Base-by-base conservation (phyloP, 2,329 filamentous ascomycete species). In the Pseudocercospora vitis region DNA sequence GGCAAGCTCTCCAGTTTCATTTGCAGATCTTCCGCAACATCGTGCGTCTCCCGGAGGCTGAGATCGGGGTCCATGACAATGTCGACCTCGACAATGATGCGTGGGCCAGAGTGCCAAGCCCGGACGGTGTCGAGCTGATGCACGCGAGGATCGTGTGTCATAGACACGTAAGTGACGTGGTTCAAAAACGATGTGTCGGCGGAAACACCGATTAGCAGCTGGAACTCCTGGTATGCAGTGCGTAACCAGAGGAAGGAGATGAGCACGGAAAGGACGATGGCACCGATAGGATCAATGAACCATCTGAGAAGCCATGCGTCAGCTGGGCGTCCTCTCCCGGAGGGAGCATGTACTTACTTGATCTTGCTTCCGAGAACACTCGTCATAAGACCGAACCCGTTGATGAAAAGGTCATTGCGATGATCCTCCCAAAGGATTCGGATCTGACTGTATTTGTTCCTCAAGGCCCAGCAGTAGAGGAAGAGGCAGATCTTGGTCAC, bases 371-470 rank as follows among this genome's bases (percentile, higher is more conserved):
- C 94, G 51, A 90, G 89, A n/a, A 96, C 86, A 2, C 88, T 92
- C 1, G 91, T 96, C 50, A 96, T 73, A 59, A 97, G 85, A 82
- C 56, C 78, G 77, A 51, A 96, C 88, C 90, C 90, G 71, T 97
- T 99, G 80, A 99, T 90, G 65, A 96, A 79, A n/a, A 99, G 78
- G 68, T 99, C 94, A 68, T 99, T 99, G 57, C 94, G 86, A 75
- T 99, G 94, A 68, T 97, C 92, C 71, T 95, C 89, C 91, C 91
- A 96, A 11, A 97, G 77, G 68, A 96, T 96, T 53, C 88, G 83
- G 59, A 96, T 84, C 71, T 96, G 91, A 56, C 85, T 90, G 76
- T 97, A 96, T 65, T 89, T 88, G 75, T 96, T 86, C 62, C 92
- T 86, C 65, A 97, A 74, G 3, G 89, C 84, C 84, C 87, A 97